Base-by-base conservation (phyloP, 345 rosid species). In the Angophora floribunda region DNA sequence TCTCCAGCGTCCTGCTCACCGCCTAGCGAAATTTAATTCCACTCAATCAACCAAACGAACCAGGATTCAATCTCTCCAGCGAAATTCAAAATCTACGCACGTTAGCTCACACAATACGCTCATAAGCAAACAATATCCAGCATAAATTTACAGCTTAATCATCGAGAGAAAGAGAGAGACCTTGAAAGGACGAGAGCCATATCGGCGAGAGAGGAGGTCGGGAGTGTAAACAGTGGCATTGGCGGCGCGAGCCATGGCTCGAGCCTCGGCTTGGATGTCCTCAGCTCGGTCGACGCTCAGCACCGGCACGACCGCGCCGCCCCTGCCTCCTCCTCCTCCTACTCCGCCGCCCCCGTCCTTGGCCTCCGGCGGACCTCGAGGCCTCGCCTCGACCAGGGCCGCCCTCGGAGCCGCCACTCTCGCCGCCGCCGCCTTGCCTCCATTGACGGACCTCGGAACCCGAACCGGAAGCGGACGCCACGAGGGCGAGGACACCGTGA, bases 241-340 rank as follows among this genome's bases (percentile, higher is more conserved):
- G 89, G 90, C 94, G 6, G 99, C 99, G 14, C 99, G 98, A 12
- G 94, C 88, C 95, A 97, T 92, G 91, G 99, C 99, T 57, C 92
- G 90, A 19, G 93, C 95, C 93, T 97, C 99, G 5, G 99, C 98
- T 89, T 97, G 98, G 70, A 96, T 91, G 88, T 96, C 97, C 65
- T 94, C 97, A 5, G 96, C 91, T 80, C 97, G 95, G 86, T 94
- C 93, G 16, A 10, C 89, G 85, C 47, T 93, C 82, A 90, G 86
- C 87, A 87, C 50, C 50, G 87, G 24, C 12, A 86, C 45, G 87
- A 87, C 61, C 49, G 86, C 32, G 88, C 32, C 57, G 19, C 32
- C 84, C 49, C 49, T 19, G 84, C 75, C 63, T 45, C 91, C 88
- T 86, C 86, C 45, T n/a, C 86, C 32, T 28, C 79, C 12, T 32